A percentile compares a stretch with the other conserved stretches of the same genome.
phyloP scores from a whole-genome alignment of 164 flowering plant genomes.

The Santalum album region DNA sequence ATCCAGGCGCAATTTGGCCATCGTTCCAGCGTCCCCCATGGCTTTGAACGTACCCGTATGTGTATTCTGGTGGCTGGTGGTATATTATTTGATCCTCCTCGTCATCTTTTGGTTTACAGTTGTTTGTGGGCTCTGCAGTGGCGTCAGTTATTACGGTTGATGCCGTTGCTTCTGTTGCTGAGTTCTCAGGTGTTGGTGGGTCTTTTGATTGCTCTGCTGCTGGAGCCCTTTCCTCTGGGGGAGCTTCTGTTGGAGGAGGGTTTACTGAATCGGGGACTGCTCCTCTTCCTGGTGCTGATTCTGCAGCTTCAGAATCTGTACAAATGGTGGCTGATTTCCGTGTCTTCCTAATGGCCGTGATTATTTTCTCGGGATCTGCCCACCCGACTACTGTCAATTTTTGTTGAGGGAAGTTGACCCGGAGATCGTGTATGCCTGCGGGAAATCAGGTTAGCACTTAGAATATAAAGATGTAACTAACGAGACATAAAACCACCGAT shows the following conservation, averaged over 20 bases:
- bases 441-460: neutral
- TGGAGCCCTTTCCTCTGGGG: constrained; percentile 25
- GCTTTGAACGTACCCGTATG: constrained; percentile 21
- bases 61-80: constrained; percentile 48
- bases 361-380: constrained; percentile 76
- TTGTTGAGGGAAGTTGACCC: constrained; percentile 67
- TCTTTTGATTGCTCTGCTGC: constrained; percentile 30
- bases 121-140: constrained; percentile 14
- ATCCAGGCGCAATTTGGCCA: constrained; percentile 20
- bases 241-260: constrained; percentile 28
- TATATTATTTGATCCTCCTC: constrained; percentile 51
- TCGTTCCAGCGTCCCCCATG: constrained; percentile 24
- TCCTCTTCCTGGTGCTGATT: constrained; percentile 28
- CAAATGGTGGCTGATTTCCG: constrained; percentile 78
- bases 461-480: too few species aligned
- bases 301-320: constrained; percentile 41
- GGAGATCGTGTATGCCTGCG: constrained; percentile 70
- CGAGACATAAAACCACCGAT: neutral
- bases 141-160: constrained; percentile 18
- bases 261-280: constrained; percentile 23
- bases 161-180: constrained; percentile 26
- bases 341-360: constrained; percentile 77
- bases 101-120: constrained; percentile 34
- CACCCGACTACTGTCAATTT: constrained; percentile 74
- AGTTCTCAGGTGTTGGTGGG: constrained; percentile 27